These are phyloP conservation scores for Monosporascus ibericus DNA, from an alignment of 2,329 filamentous ascomycete species.

Conservation along the genomic window DNA sequence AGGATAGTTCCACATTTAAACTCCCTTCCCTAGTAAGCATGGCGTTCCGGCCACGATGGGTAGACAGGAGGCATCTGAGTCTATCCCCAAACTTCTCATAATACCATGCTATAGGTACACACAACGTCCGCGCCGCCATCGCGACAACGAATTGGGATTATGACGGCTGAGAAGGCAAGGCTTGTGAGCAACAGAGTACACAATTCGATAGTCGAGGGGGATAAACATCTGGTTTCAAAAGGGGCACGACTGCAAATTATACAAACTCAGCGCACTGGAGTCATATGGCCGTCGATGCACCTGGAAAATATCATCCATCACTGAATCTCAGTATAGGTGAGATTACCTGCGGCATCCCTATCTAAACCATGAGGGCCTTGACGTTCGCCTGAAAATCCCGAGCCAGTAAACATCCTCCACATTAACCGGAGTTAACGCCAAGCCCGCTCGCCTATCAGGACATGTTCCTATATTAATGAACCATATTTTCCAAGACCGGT, in stretches of 20 bases:
- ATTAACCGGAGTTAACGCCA: slow-evolving; percentile 23
- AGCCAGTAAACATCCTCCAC: slow-evolving; percentile 16
- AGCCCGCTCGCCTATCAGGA: slow-evolving; percentile 19
- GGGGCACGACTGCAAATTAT: too few relatives aligned
- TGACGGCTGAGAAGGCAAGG: too few relatives aligned
- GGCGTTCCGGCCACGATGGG: too few relatives aligned
- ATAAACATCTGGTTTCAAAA: too few relatives aligned
- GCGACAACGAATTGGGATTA: too few relatives aligned
- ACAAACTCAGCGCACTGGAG: not conserved
- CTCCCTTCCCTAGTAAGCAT: too few relatives aligned
- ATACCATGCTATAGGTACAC: too few relatives aligned
- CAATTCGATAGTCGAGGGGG: too few relatives aligned
- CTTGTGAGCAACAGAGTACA: too few relatives aligned
- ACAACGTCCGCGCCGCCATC: too few relatives aligned
- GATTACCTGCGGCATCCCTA: not conserved
- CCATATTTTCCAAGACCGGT: slow-evolving; percentile 16
- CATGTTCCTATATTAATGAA: slow-evolving; percentile 19
- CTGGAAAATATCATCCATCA: not conserved
- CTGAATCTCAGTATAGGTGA: not conserved
- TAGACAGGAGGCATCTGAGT: too few relatives aligned
- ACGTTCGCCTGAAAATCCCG: slow-evolving; percentile 15
- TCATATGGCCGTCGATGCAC: slow-evolving; percentile 1
- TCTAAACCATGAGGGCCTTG: slow-evolving; percentile 1
- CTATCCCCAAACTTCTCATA: too few relatives aligned
- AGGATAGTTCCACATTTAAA: not conserved